These are phyloP conservation scores for Saccharomyces hybrid DNA, from an alignment of 1,139 yeast genomes.

Conservation along the genomic window DNA sequence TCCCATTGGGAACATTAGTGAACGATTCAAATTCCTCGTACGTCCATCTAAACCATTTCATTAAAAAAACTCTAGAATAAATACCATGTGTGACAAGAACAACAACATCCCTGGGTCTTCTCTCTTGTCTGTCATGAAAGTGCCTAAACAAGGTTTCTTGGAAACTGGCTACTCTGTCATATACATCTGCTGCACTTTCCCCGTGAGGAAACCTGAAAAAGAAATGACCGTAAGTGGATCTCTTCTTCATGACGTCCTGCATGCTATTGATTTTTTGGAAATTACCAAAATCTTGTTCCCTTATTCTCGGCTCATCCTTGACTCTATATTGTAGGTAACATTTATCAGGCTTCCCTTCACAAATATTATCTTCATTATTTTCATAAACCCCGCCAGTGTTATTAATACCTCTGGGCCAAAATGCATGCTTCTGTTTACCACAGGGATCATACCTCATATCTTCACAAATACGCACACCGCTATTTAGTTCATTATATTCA, in stretches of 20 bases:
- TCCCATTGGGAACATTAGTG: constrained; percentile 78
- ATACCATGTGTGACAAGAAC: constrained; percentile 89
- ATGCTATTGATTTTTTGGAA: constrained; percentile 57
- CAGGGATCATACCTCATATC: constrained; percentile 18
- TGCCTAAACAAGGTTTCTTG: constrained; percentile 81
- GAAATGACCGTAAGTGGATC: constrained; percentile 87
- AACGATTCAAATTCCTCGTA: constrained; percentile 82
- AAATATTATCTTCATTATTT: constrained; percentile 12
- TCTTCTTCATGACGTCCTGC: constrained; percentile 63
- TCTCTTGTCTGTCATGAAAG: constrained; percentile 39
- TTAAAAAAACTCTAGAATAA: constrained; percentile 84
- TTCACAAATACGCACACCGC: constrained; percentile 11
- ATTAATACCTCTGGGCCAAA: constrained; percentile 18
- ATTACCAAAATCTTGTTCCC: constrained; percentile 94
- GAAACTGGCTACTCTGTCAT: constrained; percentile 82
- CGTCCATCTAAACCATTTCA: constrained; percentile 92
- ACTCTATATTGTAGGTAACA: constrained; percentile 46
- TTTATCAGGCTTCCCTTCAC: constrained; percentile 6
- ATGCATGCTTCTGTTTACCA: constrained; percentile 20
- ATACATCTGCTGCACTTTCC: constrained; percentile 93
- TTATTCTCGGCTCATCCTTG: constrained; percentile 78
- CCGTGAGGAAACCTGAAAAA: constrained; percentile 89
- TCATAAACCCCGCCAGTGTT: constrained; percentile 24
- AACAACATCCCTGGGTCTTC: constrained; percentile 40
- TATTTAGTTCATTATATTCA: constrained; percentile 28